Base-by-base conservation (phyloP, 306 rosid genomes). In the Delonix regia region DNA sequence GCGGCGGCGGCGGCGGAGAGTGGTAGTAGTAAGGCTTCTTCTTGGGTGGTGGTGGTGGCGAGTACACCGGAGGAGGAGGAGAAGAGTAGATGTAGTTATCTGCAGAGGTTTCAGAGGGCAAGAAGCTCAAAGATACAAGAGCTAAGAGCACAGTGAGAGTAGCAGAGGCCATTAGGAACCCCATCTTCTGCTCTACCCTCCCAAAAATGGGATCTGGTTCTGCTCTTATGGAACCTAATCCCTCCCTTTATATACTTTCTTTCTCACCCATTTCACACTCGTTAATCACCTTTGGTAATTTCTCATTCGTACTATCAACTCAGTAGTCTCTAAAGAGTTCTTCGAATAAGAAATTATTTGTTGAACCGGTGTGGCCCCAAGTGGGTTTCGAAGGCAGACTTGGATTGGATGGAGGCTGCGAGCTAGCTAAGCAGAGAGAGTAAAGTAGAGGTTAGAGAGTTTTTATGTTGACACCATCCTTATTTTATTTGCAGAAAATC, bases 11-110 rank as follows among this genome's bases (percentile, higher is more conserved):
- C 0, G 87, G 84, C 0, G 87, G 87, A 3, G 81, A 75, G 0
- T 18, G 64, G 33, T 79, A 80, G 7, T 75, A 2, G 60, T 75
- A 74, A 4, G 82, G 80, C 10, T 28, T 49, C n/a, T n/a, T n/a
- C n/a, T n/a, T n/a, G n/a, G n/a, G n/a, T n/a, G n/a, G n/a, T 3
- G 79, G 81, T 0, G 81, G 85, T 28, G 82, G 81, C 16, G 83
- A 66, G 30, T 27, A 34, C 38, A 34, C 18, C 2, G 85, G 77
- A 41, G 83, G 89, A 10, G 89, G 91, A 8, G 92, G 93, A 42
- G 95, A 90, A 0, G 90, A 49, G 56, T 90, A 90, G 6, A 53
- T 0, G 81, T 92, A 88, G 78, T 75, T 57, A 22, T 92, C 85
- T 0, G 83, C 83, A 27, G 83, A 85, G 76, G 72, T 84, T 71